Conservation (phyloP, 768 basidiomycete species). For the Amanita jacksonii region DNA sequence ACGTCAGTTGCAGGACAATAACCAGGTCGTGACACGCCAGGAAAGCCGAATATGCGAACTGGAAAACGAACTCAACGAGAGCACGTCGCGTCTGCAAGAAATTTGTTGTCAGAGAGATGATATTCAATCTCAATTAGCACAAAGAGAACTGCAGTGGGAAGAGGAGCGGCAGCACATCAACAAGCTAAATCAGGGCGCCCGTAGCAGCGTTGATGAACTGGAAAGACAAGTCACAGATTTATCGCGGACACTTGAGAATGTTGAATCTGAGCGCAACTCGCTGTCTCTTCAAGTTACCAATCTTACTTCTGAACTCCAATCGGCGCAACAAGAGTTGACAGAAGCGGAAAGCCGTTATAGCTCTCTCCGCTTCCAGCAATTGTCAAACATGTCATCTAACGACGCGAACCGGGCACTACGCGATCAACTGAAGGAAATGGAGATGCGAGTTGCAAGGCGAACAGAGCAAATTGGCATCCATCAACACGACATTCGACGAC, state of each 20-base stretch:
- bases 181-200: constrained; percentile 25
- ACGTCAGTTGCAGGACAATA: constrained; percentile 3
- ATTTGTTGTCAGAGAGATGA: constrained; percentile 28
- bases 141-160: constrained; percentile 21
- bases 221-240: constrained; percentile 36
- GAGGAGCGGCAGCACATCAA: constrained; percentile 24
- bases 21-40: constrained; percentile 6
- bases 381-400: constrained; percentile 49
- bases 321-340: constrained; percentile 41
- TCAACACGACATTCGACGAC: constrained; percentile 67
- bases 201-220: constrained; percentile 29
- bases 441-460: constrained; percentile 50
- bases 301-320: constrained; percentile 46
- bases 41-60: neutral
- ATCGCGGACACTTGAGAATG: constrained; percentile 37
- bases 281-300: constrained; percentile 56
- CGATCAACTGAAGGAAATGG: constrained; percentile 60
- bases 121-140: constrained; percentile 24
- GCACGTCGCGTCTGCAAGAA: constrained; percentile 26
- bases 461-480: constrained; percentile 72
- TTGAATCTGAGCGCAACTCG: constrained; percentile 59
- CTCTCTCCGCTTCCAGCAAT: constrained; percentile 54
- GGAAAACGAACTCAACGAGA: constrained; percentile 24
- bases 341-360: constrained; percentile 54
- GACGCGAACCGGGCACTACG: constrained; percentile 47